A percentile compares a stretch with the other conserved stretches of the same genome.
These are phyloP conservation scores for Ascochyta pisi DNA, from an alignment of 2,329 filamentous ascomycete genomes.

Conservation along the genomic window DNA sequence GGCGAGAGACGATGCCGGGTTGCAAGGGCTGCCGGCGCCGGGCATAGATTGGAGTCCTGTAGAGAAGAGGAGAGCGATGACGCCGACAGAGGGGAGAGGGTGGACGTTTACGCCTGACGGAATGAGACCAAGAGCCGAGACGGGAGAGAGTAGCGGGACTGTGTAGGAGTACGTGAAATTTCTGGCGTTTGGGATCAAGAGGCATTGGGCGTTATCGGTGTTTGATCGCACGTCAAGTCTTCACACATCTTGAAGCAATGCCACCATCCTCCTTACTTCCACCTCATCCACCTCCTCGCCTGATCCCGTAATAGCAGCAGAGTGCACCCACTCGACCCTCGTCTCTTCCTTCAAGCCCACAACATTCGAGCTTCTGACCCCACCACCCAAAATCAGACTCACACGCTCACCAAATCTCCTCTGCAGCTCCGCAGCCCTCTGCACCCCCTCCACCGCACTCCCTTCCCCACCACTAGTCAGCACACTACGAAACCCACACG, in stretches of 20 bases:
- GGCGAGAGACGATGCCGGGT: conserved; percentile 44
- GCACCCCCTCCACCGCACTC: conserved; percentile 46
- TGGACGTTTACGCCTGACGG: conserved; percentile 40
- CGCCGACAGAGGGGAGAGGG: conserved; percentile 45
- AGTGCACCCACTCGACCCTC: conserved; percentile 51
- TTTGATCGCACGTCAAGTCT: background rate
- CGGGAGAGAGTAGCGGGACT: conserved; percentile 46
- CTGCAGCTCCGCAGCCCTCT: conserved; percentile 43
- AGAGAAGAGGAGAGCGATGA: conserved; percentile 49
- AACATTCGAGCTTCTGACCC: conserved; percentile 57
- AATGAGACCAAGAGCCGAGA: conserved; percentile 45
- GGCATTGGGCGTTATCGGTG: background rate
- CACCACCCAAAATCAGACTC: conserved; percentile 59
- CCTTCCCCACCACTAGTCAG: conserved; percentile 57
- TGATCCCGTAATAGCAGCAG: conserved; percentile 50
- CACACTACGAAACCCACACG: conserved; percentile 55
- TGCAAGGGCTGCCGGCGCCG: conserved; percentile 39
- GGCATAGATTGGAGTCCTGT: conserved; percentile 50
- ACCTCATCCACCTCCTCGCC: conserved; percentile 43
- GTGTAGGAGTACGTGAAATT: conserved; percentile 16
- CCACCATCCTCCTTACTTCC: conserved; percentile 33
- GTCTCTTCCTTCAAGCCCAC: conserved; percentile 39
- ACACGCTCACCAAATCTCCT: conserved; percentile 41
- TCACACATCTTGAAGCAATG: conserved; percentile 5
- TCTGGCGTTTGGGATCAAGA: background rate